phyloP scores from a whole-genome alignment of 2,329 filamentous ascomycete genomes.

The Anisogramma anomala region DNA sequence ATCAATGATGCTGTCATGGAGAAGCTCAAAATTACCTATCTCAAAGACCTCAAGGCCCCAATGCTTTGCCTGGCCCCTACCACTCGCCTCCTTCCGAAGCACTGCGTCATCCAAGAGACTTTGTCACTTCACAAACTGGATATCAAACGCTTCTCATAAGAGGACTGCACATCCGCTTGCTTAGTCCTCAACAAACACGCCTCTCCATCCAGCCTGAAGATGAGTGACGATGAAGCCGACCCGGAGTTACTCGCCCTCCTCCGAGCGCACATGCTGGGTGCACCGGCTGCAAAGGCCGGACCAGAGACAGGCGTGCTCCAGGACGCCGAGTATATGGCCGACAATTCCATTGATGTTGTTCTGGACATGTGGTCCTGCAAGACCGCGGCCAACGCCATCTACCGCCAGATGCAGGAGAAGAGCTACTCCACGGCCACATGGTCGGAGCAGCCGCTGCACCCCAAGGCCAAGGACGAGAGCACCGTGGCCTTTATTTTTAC shows the following conservation, averaged over 20 bases:
- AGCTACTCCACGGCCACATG: slow-evolving; percentile 75
- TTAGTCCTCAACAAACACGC: neutral
- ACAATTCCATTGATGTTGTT: slow-evolving; percentile 88
- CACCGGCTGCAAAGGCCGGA: slow-evolving; percentile 40
- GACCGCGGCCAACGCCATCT: slow-evolving; percentile 67
- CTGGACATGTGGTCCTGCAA: slow-evolving; percentile 76
- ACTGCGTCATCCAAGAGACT: neutral
- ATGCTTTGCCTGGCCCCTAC: neutral
- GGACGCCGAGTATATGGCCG: slow-evolving; percentile 73
- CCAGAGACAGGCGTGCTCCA: slow-evolving; percentile 74
- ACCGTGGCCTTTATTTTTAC: slow-evolving; percentile 91
- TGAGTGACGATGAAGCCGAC: slow-evolving; percentile 90
- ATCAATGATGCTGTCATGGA: too few species aligned
- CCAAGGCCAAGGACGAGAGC: slow-evolving; percentile 64
- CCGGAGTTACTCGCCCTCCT: slow-evolving; percentile 78
- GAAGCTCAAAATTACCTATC: too few species aligned
- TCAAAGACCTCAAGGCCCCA: too few species aligned
- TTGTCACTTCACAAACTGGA: slow-evolving; percentile 1
- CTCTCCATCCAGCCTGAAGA: slow-evolving; percentile 24
- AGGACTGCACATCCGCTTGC: neutral
- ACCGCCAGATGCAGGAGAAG: slow-evolving; percentile 70
- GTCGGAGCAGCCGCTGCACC: slow-evolving; percentile 83
- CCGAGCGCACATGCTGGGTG: slow-evolving; percentile 62
- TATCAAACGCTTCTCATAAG: neutral
- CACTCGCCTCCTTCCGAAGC: neutral